Conservation (phyloP, 371 early-diverging fungal genomes). For the Neoconidiobolus thromboides region DNA sequence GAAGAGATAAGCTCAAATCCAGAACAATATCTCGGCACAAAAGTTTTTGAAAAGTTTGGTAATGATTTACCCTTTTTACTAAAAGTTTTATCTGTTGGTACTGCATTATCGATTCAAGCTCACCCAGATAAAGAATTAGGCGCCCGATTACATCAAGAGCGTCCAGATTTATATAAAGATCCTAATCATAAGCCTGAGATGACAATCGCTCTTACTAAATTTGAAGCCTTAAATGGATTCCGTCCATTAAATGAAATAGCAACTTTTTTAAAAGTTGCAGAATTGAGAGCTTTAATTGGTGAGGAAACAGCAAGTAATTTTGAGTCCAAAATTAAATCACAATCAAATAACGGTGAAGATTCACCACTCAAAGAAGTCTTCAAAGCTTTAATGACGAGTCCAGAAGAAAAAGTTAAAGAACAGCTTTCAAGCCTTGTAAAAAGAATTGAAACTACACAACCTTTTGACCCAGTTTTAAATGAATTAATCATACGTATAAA, state of each 20-base stretch:
- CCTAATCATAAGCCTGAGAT: slow-evolving; percentile 93
- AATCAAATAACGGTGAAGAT: slow-evolving; percentile 10
- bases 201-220: slow-evolving; percentile 88
- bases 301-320: slow-evolving; percentile 11
- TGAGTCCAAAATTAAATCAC: not conserved
- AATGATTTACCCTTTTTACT: slow-evolving; percentile 88
- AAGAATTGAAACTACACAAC: slow-evolving; percentile 15
- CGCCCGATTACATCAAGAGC: slow-evolving; percentile 37
- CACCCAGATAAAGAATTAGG: slow-evolving; percentile 89
- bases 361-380: slow-evolving; percentile 27
- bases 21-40: slow-evolving; percentile 21
- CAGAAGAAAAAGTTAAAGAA: slow-evolving; percentile 21
- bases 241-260: slow-evolving; percentile 64
- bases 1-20: slow-evolving; percentile 19
- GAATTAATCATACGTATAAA: slow-evolving; percentile 54
- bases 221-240: slow-evolving; percentile 93
- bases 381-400: slow-evolving; percentile 41
- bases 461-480: not conserved
- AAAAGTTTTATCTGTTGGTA: slow-evolving; percentile 87
- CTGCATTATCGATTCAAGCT: slow-evolving; percentile 93
- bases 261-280: slow-evolving; percentile 42
- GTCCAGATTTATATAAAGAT: slow-evolving; percentile 76
- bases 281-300: slow-evolving; percentile 49
- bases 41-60: slow-evolving; percentile 31
- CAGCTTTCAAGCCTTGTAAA: slow-evolving; percentile 28